Evolutionary conservation across 345 rosid genomes (phyloP).

Genomic region (Sisymbrium altissimum): DNA sequence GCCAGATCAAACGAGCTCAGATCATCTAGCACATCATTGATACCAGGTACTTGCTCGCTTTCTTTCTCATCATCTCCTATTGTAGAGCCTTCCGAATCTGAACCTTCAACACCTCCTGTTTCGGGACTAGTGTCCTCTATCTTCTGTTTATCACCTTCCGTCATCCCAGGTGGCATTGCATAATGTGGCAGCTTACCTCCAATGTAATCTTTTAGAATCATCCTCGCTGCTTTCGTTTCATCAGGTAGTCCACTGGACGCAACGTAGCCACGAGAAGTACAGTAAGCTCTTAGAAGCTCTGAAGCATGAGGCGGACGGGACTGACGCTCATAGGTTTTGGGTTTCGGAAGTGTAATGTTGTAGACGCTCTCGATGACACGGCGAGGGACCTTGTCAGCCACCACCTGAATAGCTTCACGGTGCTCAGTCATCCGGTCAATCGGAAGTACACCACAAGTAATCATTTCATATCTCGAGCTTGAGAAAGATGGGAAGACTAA

Average conservation of each 20-base stretch:
- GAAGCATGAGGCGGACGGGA: conserved; percentile 79
- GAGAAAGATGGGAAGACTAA: conserved; percentile 93
- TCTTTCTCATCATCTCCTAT: conserved; percentile 19
- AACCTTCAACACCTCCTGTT: conserved; percentile 39
- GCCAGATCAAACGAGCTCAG: conserved; percentile 71
- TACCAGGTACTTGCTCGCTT: conserved; percentile 37
- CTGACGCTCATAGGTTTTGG: conserved; percentile 85
- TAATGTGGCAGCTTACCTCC: conserved; percentile 83
- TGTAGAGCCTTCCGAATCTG: conserved; percentile 39
- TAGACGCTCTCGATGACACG: conserved; percentile 62
- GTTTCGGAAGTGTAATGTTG: conserved; percentile 74
- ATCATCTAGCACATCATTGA: conserved; percentile 61
- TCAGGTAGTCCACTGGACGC: conserved; percentile 97
- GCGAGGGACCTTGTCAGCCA: conserved; percentile 80
- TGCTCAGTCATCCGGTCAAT: conserved; percentile 90
- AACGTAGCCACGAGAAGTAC: conserved; percentile 89
- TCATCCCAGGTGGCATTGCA: conserved; percentile 68
- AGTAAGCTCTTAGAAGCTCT: conserved; percentile 67
- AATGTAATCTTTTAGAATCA: conserved; percentile 76
- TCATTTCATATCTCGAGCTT: conserved; percentile 90
- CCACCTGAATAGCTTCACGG: conserved; percentile 86
- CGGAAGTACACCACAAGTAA: conserved; percentile 92
- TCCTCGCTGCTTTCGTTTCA: conserved; percentile 89
- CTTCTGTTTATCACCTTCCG: conserved; percentile 29
- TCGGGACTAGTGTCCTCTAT: conserved; percentile 28